phyloP scores from a whole-genome alignment of 805 yeast species.

The Saturnispora ahearnii region DNA sequence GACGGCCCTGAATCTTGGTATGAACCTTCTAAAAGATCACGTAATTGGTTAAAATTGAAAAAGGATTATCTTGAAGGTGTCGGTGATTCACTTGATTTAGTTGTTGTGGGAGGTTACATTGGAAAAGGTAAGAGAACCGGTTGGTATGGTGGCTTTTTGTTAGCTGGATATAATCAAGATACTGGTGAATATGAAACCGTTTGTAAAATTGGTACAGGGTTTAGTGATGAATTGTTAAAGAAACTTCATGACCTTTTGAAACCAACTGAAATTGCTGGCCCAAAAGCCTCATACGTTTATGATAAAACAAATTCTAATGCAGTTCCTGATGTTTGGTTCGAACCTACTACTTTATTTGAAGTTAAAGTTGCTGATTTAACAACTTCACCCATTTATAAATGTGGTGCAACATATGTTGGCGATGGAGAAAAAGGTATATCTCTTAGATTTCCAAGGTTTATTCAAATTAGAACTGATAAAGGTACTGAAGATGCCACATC shows the following conservation, averaged over 20 bases:
- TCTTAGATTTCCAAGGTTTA: constrained; percentile 79
- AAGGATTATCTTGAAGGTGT: constrained; percentile 93
- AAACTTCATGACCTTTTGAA: constrained; percentile 50
- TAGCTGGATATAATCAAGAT: constrained; percentile 86
- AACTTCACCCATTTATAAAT: constrained; percentile 81
- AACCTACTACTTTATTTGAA: constrained; percentile 77
- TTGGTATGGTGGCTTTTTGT: constrained; percentile 84
- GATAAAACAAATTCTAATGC: constrained; percentile 55
- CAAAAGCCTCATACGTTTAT: constrained; percentile 61
- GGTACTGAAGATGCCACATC: constrained; percentile 79
- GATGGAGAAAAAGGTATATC: constrained; percentile 59
- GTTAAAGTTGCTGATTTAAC: constrained; percentile 88
- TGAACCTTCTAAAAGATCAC: constrained; percentile 90
- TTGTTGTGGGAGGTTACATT: constrained; percentile 86
- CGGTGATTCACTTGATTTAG: constrained; percentile 91
- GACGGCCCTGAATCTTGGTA: constrained; percentile 74
- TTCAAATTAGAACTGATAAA: constrained; percentile 80
- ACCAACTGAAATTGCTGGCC: constrained; percentile 46
- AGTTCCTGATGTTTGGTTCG: constrained; percentile 91
- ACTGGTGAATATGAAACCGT: constrained; percentile 91
- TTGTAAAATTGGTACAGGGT: constrained; percentile 97
- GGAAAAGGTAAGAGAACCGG: constrained; percentile 96
- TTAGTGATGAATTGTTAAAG: constrained; percentile 74
- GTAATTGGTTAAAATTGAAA: constrained; percentile 92
- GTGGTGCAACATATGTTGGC: constrained; percentile 66